A percentile compares a stretch with the other conserved stretches of the same genome.
These are phyloP conservation scores for Termitomyces sp. DNA, from an alignment of 768 basidiomycete genomes.

Conservation along the genomic window DNA sequence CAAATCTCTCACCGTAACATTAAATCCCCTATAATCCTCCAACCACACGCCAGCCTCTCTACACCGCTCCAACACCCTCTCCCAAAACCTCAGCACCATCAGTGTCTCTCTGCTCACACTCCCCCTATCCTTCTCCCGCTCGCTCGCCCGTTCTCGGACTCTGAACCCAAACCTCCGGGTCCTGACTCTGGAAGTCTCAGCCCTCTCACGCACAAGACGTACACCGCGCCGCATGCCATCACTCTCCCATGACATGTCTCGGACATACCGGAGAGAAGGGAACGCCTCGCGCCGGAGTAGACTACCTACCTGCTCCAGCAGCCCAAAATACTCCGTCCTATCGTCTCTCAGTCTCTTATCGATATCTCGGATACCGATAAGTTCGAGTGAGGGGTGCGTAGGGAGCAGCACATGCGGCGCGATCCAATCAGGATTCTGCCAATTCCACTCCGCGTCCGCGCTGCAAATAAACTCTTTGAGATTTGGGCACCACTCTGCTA, in stretches of 20 bases:
- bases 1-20: conserved; percentile 46
- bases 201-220: conserved; percentile 5
- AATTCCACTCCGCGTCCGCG: conserved; percentile 80
- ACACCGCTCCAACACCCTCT: conserved; percentile 46
- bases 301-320: conserved; percentile 62
- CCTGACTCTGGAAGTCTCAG: neutral
- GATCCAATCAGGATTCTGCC: conserved; percentile 78
- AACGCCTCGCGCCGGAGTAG: conserved; percentile 58
- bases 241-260: conserved; percentile 63
- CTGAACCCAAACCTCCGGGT: neutral
- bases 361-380: conserved; percentile 73
- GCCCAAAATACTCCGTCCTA: conserved; percentile 49
- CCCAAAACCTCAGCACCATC: conserved; percentile 40
- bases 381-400: conserved; percentile 53
- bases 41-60: conserved; percentile 55
- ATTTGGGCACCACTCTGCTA: conserved; percentile 71
- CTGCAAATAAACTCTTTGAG: conserved; percentile 68
- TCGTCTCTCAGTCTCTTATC: conserved; percentile 58
- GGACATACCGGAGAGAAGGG: conserved; percentile 54
- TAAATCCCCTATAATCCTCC: conserved; percentile 61
- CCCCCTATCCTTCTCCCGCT: neutral
- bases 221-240: conserved; percentile 46
- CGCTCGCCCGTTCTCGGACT: neutral
- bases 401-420: conserved; percentile 72
- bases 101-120: conserved; percentile 12